Conservation (phyloP, 352 stramenopile species). For the Plasmopara muralis region DNA sequence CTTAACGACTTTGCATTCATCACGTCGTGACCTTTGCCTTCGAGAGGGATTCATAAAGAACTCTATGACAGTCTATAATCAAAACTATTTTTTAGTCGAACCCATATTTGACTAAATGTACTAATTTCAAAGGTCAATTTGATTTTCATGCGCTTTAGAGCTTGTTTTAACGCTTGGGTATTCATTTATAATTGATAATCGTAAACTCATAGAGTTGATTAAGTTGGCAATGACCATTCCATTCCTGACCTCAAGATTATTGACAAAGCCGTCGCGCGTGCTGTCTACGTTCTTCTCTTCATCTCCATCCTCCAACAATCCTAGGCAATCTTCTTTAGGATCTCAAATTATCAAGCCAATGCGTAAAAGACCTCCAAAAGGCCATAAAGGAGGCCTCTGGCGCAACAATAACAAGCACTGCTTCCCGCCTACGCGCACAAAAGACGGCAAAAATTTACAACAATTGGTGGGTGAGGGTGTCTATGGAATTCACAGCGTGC, state of each 20-base stretch:
- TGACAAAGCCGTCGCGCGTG: not conserved
- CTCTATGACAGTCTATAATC: no score
- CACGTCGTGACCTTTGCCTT: no score
- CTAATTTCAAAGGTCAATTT: no score
- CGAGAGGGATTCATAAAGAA: no score
- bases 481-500: conserved; percentile 66
- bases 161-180: no score
- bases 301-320: conserved; percentile 2
- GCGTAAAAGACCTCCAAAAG: conserved; percentile 4
- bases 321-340: conserved; percentile 10
- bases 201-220: not conserved
- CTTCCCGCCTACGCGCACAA: conserved; percentile 18
- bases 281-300: conserved; percentile 10
- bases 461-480: conserved; percentile 49
- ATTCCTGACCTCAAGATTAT: not conserved
- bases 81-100: no score
- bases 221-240: not conserved
- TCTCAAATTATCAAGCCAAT: conserved; percentile 2
- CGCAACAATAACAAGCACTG: conserved; percentile 14
- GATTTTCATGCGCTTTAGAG: no score
- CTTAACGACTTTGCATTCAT: no score
- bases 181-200: not conserved
- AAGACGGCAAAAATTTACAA: conserved; percentile 36
- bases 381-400: conserved; percentile 4
- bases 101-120: no score